Percentiles rank a stretch among this genome's conserved stretches.
phyloP scores from a whole-genome alignment of 1,139 yeast genomes.

The Kodamaea arcana region DNA sequence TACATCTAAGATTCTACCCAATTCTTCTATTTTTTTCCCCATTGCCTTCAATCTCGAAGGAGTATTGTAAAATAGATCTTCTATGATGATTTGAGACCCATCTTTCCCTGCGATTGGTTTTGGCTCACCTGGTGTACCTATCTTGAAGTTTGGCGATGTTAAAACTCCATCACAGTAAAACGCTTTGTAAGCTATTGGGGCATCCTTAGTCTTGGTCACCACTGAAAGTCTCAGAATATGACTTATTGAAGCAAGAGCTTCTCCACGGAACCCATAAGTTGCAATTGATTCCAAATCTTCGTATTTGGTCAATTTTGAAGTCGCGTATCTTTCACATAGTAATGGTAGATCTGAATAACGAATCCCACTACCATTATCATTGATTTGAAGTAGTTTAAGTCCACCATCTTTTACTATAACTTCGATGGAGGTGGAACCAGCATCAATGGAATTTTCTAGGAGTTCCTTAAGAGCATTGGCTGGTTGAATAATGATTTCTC shows the following conservation, averaged over 20 bases:
- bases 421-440: slow-evolving; percentile 45
- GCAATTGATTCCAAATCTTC: slow-evolving; percentile 47
- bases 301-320: slow-evolving; percentile 47
- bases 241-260: slow-evolving; percentile 58
- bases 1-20: slow-evolving; percentile 71
- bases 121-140: slow-evolving; percentile 35
- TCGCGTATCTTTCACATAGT: slow-evolving; percentile 55
- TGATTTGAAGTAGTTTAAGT: slow-evolving; percentile 45
- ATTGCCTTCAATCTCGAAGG: slow-evolving; percentile 74
- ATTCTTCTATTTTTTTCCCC: slow-evolving; percentile 69
- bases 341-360: slow-evolving; percentile 40
- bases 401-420: slow-evolving; percentile 54
- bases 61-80: slow-evolving; percentile 84
- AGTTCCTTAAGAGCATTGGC: slow-evolving; percentile 66
- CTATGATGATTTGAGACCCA: slow-evolving; percentile 85
- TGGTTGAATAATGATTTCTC: slow-evolving; percentile 92
- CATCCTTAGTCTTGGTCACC: slow-evolving; percentile 60
- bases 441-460: slow-evolving; percentile 54
- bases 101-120: slow-evolving; percentile 79
- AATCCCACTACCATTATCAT: slow-evolving; percentile 55
- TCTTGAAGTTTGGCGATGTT: slow-evolving; percentile 33
- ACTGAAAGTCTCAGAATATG: slow-evolving; percentile 69
- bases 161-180: slow-evolving; percentile 62
- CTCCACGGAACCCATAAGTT: slow-evolving; percentile 62
- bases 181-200: slow-evolving; percentile 68